phyloP scores from a whole-genome alignment of 805 yeast species.

The Candida orba region DNA sequence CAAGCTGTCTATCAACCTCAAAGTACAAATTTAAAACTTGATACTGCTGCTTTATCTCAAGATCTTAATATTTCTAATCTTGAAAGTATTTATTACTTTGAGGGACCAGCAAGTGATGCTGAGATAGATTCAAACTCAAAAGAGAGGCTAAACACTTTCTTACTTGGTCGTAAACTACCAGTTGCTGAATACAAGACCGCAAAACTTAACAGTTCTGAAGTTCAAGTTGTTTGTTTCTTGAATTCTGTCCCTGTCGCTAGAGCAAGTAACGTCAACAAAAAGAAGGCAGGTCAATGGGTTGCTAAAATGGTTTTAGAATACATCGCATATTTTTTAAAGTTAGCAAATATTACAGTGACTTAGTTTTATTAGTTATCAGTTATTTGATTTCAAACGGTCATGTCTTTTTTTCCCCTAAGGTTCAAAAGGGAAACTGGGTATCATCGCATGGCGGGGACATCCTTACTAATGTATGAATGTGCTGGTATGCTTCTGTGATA shows the following conservation, averaged over 20 bases:
- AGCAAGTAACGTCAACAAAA: slow-evolving; percentile 15
- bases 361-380: no score
- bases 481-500: slow-evolving; percentile 13
- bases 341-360: neutral
- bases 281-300: slow-evolving; percentile 18
- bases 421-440: neutral
- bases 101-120: slow-evolving; percentile 1
- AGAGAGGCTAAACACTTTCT: slow-evolving; percentile 11
- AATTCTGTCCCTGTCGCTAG: slow-evolving; percentile 9
- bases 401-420: no score
- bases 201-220: slow-evolving; percentile 13
- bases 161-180: slow-evolving; percentile 5
- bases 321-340: slow-evolving; percentile 6
- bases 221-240: slow-evolving; percentile 14
- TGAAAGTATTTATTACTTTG: neutral
- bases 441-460: slow-evolving; percentile 21
- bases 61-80: slow-evolving; percentile 1
- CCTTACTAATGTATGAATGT: slow-evolving; percentile 16
- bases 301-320: slow-evolving; percentile 14
- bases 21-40: neutral
- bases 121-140: slow-evolving; percentile 11
- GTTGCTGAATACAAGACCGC: slow-evolving; percentile 16
- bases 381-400: no score
- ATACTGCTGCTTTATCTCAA: neutral
- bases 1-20: neutral